Evolutionary conservation across 495 filamentous ascomycete species (phyloP).

Genomic region (Annulohypoxylon moriforme): DNA sequence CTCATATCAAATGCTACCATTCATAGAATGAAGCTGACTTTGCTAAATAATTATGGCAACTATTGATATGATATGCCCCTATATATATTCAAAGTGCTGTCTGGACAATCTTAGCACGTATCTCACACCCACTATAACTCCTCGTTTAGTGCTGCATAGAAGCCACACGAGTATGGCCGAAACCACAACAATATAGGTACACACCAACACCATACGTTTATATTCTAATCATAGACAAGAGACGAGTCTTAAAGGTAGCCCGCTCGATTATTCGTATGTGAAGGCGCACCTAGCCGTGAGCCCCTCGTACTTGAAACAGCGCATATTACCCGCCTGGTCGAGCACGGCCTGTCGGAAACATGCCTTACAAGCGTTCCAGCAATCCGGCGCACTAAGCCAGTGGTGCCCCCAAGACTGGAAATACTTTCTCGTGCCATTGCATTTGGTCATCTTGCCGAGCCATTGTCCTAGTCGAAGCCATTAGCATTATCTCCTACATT

Average conservation of each 20-base stretch:
- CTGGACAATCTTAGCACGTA: neutral
- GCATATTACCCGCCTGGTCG: neutral
- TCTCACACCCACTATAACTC: too few species aligned
- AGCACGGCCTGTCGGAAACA: neutral
- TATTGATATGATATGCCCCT: too few species aligned
- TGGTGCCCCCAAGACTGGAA: constrained; percentile 11
- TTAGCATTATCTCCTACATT: neutral
- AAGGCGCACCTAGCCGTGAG: neutral
- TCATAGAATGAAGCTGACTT: too few species aligned
- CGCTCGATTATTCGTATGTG: constrained; percentile 4
- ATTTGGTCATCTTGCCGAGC: neutral
- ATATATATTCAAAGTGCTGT: neutral
- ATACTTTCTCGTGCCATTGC: neutral
- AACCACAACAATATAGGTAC: too few species aligned
- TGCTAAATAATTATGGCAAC: too few species aligned
- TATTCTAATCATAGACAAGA: neutral
- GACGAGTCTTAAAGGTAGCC: neutral
- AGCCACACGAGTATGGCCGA: too few species aligned
- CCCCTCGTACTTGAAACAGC: neutral
- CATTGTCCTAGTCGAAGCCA: neutral
- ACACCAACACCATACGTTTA: too few species aligned
- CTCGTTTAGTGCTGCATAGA: too few species aligned
- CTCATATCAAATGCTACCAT: too few species aligned
- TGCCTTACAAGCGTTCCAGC: neutral
- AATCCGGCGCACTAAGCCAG: constrained; percentile 7